Evolutionary conservation across 345 rosid species (phyloP), one percentile per base, ranked within the genome.

Genomic region (Anastatica hierochuntica): DNA sequence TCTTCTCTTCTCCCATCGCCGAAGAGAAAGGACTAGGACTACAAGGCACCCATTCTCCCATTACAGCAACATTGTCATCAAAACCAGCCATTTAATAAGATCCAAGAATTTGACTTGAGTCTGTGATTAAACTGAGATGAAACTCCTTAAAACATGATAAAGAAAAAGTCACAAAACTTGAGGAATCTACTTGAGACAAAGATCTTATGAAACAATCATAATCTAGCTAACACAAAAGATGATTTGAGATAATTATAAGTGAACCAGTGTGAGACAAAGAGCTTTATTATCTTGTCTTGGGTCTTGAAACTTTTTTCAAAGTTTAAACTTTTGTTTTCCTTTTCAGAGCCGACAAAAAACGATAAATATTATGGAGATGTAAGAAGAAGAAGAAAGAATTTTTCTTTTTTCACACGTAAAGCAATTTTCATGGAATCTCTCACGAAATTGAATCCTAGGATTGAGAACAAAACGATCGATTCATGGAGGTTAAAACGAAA

Each of bases 1-100:
- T 62, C 35, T 64, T 79, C 42, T 77, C 84, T 47, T 76, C 76
- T 41, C 76, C 45, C 51, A 76, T 64, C 2, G 84, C 36, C 39
- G 76, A 71, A 14, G 86, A n/a, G n/a, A n/a, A n/a, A n/a, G n/a
- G 83, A 55, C 81, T 79, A 12, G 79, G 85, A 70, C 76, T 74
- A 24, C 87, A 83, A 47, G 88, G 88, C 39, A 77, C 73, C 96
- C 97, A 84, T 36, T 86, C 95, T 38, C 88, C 90, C 58, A 80
- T 90, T 42, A 86, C 66, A 50, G 82, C 82, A 38, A 82, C 77
- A 42, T 75, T 76, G 53, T 86, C 85, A 52, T 82, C 82, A 66
- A 76, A 70, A 55, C 95, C 80, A 60, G 82, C 69, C 95, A 90
- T 84, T 60, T 58, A 7, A 43, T n/a, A n/a, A n/a, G 19, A 55